Conservation (phyloP, 2,329 filamentous ascomycete species). For the Geosmithia morbida region DNA sequence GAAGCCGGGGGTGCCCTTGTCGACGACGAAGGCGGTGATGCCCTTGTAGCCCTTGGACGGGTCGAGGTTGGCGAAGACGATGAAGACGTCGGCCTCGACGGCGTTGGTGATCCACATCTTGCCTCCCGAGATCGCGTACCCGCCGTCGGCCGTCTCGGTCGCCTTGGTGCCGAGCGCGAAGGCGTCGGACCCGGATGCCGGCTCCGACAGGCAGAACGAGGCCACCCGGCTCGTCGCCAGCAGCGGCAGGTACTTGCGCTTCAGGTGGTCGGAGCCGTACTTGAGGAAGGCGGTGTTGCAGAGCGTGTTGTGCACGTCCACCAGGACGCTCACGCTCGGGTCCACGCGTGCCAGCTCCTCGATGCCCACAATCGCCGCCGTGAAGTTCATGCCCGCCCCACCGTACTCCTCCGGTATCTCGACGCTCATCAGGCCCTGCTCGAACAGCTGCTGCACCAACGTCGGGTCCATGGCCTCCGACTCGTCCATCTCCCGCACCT, state of each 20-base stretch:
- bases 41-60: conserved; percentile 90
- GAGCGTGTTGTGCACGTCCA: conserved; percentile 95
- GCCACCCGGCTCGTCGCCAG: conserved; percentile 83
- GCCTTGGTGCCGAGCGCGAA: conserved; percentile 92
- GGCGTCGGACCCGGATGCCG: conserved; percentile 84
- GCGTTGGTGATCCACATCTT: conserved; percentile 99
- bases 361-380: conserved; percentile 86
- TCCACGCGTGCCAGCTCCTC: conserved; percentile 92
- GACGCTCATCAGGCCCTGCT: conserved; percentile 93
- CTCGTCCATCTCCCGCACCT: conserved; percentile 96
- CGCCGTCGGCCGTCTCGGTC: conserved; percentile 65
- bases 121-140: conserved; percentile 76
- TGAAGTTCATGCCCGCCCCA: conserved; percentile 98
- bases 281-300: conserved; percentile 89
- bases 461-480: conserved; percentile 81
- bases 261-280: conserved; percentile 60
- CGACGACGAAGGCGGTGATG: conserved; percentile 89
- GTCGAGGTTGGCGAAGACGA: conserved; percentile 94
- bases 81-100: conserved; percentile 86
- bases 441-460: conserved; percentile 85
- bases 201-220: conserved; percentile 87
- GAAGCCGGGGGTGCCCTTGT: conserved; percentile 82
- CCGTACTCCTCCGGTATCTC: conserved; percentile 97
- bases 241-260: conserved; percentile 80
- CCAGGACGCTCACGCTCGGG: conserved; percentile 86